These are phyloP conservation scores for Sporisorium exsertum DNA, from an alignment of 1,284 basidiomycete species.

Conservation along the genomic window DNA sequence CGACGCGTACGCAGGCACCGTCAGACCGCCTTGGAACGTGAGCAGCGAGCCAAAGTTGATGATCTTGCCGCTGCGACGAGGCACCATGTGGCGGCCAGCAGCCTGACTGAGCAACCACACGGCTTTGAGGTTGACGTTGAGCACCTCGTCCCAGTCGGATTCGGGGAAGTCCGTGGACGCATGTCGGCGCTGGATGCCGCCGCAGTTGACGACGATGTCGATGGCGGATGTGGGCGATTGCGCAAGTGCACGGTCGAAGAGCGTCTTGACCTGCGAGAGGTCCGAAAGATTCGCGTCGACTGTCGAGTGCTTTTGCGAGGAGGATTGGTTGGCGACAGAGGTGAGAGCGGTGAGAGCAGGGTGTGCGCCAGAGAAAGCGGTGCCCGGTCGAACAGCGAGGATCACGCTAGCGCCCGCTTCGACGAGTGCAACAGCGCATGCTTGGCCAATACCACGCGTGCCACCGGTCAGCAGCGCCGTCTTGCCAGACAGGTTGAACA, in stretches of 20 bases:
- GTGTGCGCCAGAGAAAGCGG: constrained; percentile 14
- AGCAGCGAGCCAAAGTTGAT: constrained; percentile 65
- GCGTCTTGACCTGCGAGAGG: constrained; percentile 76
- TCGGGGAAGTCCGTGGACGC: constrained; percentile 80
- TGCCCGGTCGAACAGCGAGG: constrained; percentile 72
- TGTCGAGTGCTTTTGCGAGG: constrained; percentile 72
- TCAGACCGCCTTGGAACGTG: constrained; percentile 66
- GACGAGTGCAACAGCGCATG: constrained; percentile 72
- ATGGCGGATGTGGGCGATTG: constrained; percentile 75
- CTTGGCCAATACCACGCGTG: constrained; percentile 63
- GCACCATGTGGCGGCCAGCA: constrained; percentile 59
- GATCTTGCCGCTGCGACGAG: constrained; percentile 54
- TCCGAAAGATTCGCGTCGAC: constrained; percentile 83
- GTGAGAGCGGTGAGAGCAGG: constrained; percentile 25
- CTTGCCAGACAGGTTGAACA: constrained; percentile 58
- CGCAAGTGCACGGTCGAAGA: constrained; percentile 76
- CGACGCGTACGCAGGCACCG: constrained; percentile 87
- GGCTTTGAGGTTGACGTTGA: constrained; percentile 62
- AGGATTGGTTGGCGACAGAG: constrained; percentile 68
- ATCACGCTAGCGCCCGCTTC: constrained; percentile 81
- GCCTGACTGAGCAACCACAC: constrained; percentile 58
- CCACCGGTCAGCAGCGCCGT: constrained; percentile 55
- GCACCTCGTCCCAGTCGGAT: constrained; percentile 83
- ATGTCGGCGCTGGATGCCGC: constrained; percentile 80
- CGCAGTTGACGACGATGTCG: constrained; percentile 91